phyloP scores from a whole-genome alignment of 768 basidiomycete species.

The Lactarius quietus region DNA sequence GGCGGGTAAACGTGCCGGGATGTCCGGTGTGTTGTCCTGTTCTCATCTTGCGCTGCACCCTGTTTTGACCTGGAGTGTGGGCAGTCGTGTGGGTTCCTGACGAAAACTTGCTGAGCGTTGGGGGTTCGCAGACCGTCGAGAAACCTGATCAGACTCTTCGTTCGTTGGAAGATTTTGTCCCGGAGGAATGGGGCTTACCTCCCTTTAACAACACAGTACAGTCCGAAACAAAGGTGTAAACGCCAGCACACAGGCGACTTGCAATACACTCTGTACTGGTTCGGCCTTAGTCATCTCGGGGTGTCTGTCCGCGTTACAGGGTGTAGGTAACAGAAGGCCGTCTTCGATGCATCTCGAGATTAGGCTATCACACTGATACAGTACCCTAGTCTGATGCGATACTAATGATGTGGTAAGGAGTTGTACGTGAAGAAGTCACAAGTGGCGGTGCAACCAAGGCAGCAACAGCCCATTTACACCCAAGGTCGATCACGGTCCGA shows the following conservation, averaged over 20 bases:
- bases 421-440: neutral
- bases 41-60: neutral
- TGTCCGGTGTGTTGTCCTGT: slow-evolving; percentile 59
- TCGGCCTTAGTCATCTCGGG: neutral
- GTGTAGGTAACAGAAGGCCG: no score
- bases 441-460: no score
- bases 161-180: slow-evolving; percentile 70
- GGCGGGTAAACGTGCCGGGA: slow-evolving; percentile 80
- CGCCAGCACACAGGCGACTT: neutral
- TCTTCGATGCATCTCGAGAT: neutral
- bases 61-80: neutral
- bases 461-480: no score
- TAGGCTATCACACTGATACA: neutral
- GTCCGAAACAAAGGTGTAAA: neutral
- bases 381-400: no score
- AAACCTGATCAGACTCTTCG: slow-evolving; percentile 54
- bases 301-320: neutral
- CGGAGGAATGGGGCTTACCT: slow-evolving; percentile 81
- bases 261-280: neutral
- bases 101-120: slow-evolving; percentile 52
- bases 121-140: slow-evolving; percentile 40
- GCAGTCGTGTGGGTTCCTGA: slow-evolving; percentile 88
- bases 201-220: slow-evolving; percentile 41
- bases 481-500: no score
- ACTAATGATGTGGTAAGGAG: neutral